Percentiles rank a stretch among this genome's conserved stretches.
phyloP scores from a whole-genome alignment of 1,139 yeast genomes.

The Candida labiduridarum region DNA sequence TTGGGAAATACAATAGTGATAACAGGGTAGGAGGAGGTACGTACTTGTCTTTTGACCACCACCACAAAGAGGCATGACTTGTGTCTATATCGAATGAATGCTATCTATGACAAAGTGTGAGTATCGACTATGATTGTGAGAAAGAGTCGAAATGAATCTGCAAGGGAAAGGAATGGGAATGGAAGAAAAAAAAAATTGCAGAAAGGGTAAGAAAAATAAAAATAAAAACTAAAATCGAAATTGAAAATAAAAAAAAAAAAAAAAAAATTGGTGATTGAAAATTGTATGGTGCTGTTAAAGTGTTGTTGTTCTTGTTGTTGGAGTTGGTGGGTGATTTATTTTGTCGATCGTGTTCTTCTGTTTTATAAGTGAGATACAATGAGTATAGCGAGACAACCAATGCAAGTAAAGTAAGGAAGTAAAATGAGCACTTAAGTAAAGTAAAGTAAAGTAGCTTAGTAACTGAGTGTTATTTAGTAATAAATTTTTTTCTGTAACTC shows the following conservation, averaged over 20 bases:
- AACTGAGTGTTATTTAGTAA: slow-evolving; percentile 2
- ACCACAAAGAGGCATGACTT: slow-evolving; percentile 69
- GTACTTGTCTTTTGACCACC: slow-evolving; percentile 63
- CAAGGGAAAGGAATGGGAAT: not conserved
- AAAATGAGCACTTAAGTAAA: not conserved
- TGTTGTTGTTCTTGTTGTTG: too few species aligned
- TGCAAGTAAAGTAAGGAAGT: too few species aligned
- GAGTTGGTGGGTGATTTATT: too few species aligned
- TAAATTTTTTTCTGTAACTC: slow-evolving; percentile 1
- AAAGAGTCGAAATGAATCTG: too few species aligned
- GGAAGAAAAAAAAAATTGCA: not conserved
- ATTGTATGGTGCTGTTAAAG: not conserved
- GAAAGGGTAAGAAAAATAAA: too few species aligned
- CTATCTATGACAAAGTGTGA: not conserved
- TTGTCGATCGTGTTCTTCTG: too few species aligned
- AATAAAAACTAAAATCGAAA: too few species aligned
- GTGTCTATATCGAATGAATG: not conserved
- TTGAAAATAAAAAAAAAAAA: not conserved
- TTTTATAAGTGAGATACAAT: too few species aligned
- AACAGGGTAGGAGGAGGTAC: slow-evolving; percentile 25
- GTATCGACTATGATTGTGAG: too few species aligned
- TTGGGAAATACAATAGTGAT: slow-evolving; percentile 2
- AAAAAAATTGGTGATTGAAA: slow-evolving; percentile 1
- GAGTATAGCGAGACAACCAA: too few species aligned
- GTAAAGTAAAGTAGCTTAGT: too few species aligned